Evolutionary conservation across 2,329 filamentous ascomycete genomes (phyloP).

Genomic region (Clonostachys rosea): DNA sequence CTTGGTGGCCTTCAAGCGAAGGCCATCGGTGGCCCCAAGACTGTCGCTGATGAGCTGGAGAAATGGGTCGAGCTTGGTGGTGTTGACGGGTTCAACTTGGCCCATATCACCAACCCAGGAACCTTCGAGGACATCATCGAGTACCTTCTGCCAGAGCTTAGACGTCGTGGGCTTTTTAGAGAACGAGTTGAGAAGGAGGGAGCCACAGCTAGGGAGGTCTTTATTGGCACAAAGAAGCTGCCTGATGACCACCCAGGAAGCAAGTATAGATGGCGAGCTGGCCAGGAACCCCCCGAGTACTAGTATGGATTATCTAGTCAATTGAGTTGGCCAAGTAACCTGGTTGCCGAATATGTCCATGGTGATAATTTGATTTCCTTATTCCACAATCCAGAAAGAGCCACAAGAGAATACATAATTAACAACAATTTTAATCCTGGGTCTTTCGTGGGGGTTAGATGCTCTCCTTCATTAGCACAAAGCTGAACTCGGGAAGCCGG

Average conservation of each 20-base stretch:
- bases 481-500: too few species aligned
- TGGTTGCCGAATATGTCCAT: too few species aligned
- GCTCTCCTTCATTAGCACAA: too few species aligned
- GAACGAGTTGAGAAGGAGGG: constrained; percentile 5
- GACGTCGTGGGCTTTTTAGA: constrained; percentile 14
- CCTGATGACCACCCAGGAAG: constrained; percentile 7
- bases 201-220: constrained; percentile 8
- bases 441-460: too few species aligned
- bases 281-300: not conserved
- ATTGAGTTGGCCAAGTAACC: too few species aligned
- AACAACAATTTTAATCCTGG: too few species aligned
- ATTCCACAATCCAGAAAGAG: too few species aligned
- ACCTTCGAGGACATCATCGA: constrained; percentile 60
- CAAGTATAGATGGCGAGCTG: constrained; percentile 6
- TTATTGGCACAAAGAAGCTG: constrained; percentile 6
- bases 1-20: constrained; percentile 44
- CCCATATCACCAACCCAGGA: constrained; percentile 43
- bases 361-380: too few species aligned
- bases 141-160: constrained; percentile 57
- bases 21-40: constrained; percentile 34
- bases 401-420: too few species aligned
- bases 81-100: constrained; percentile 27
- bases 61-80: constrained; percentile 30
- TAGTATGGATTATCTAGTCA: not conserved
- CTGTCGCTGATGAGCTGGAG: constrained; percentile 41